Evolutionary conservation across 2,329 filamentous ascomycete genomes (phyloP), one percentile per base, ranked within the genome.

Genomic region (Penicillium corylophilum): DNA sequence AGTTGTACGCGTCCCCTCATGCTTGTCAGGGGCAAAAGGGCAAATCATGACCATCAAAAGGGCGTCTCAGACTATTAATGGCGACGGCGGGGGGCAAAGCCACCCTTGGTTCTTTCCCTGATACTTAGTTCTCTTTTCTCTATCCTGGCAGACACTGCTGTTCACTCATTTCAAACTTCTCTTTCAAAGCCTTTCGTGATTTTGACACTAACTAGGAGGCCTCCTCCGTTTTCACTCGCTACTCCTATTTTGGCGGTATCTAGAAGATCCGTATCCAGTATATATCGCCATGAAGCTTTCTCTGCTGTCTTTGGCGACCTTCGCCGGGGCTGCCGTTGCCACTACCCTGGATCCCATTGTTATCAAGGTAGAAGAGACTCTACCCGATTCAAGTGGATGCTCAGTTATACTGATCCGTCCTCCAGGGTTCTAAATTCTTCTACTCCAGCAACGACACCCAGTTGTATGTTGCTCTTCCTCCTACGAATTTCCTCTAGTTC

Each of bases 361-460:
- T 44, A 79, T 80, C 80, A 90, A 90, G 82, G 85, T 86, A 22
- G 46, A 22, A 5, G 16, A 41, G n/a, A 24, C 31, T 23, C 18
- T 35, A 12, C 38, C 38, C 2, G n/a, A 33, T 47, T 35, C 15
- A n/a, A 35, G n/a, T 16, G 28, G 15, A 24, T 41, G 22, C 29
- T 12, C 38, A 28, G 31, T 41, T 13, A 43, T 18, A 43, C n/a
- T 24, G 23, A 43, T 12, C 4, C n/a, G 12, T n/a, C 40, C 8
- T 28, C 22, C n/a, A 86, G 83, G 86, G 88, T 59, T 82, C 82
- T 67, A 90, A 93, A 74, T 92, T 95, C 81, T 96, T 93, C 80
- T 90, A 88, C 79, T 80, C 88, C 71, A 87, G 85, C 70, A 87
- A 86, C 72, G 83, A 85, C 66, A 86, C 83, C 23, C 82, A 88